Evolutionary conservation across 108 stramenopile genomes (phyloP), one percentile per base, ranked within the genome.

Genomic region (Schizochytrium sp.): DNA sequence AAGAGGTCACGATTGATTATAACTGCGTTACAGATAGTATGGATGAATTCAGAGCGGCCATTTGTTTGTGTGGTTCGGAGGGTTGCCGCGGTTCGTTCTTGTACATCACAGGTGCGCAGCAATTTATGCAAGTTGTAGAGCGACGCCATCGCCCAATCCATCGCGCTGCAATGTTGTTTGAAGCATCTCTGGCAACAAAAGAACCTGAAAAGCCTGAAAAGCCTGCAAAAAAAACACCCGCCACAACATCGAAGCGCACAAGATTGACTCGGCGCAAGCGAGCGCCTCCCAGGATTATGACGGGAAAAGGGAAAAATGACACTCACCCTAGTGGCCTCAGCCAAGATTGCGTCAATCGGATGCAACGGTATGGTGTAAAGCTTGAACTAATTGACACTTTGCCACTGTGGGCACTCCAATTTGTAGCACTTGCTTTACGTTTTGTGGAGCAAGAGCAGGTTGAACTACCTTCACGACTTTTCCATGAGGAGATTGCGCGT

Each of bases 1-100:
- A 98, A 76, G 99, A 99, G 91, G 89, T 99, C 50, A 96, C 97
- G 7, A 98, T 98, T 90, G 98, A 99, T 91, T 99, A 99, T 91
- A 96, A 98, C 89, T 99, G 76, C 47, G 76, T 83, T n/a, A 83
- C 76, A 1, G 76, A 83, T 53, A 83, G 76, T 53, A 83, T 83
- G 50, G 76, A 83, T 17, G 76, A 83, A 53, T 83, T 83, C 28
- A 47, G 76, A 47, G 76, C 76, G 5, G 76, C 76, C 76, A 83
- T 83, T 83, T 83, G 76, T 55, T 53, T 83, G 28, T 83, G 76
- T 40, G 76, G 76, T n/a, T 83, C 76, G 10, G 76, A 83, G 28
- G 76, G 76, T 10, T 83, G 76, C 76, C 76, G 76, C 15, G 76
- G 76, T 38, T 83, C 76, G 8, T 83, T 83, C 53, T 40, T 83